A percentile compares a stretch with the other conserved stretches of the same genome.
phyloP scores from a whole-genome alignment of 352 stramenopile species.

The Globisporangium mamillatum region DNA sequence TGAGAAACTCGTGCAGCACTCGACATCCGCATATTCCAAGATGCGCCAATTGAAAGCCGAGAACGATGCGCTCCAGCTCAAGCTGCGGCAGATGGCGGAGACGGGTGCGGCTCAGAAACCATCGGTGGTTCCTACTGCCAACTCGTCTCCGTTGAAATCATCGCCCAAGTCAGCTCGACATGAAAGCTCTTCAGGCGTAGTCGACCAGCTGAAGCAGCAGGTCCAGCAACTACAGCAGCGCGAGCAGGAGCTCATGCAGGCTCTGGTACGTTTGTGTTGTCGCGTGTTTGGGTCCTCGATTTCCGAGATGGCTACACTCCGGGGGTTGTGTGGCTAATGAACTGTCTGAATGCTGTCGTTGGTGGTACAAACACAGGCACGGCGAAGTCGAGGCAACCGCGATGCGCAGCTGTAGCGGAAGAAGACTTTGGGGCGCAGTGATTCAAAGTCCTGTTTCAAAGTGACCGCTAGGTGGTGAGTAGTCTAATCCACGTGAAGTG shows the following conservation, averaged over 20 bases:
- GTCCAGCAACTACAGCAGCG: constrained; percentile 68
- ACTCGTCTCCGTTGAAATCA: neutral
- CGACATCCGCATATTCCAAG: constrained; percentile 24
- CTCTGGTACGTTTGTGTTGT: constrained; percentile 42
- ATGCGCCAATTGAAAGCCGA: constrained; percentile 39
- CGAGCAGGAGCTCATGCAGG: constrained; percentile 84
- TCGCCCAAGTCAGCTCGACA: constrained; percentile 13
- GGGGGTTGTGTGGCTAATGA: neutral
- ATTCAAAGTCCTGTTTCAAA: neutral
- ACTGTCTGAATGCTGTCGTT: too few species aligned
- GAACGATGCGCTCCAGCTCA: constrained; percentile 41
- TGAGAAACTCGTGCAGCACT: constrained; percentile 39
- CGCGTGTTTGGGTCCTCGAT: neutral
- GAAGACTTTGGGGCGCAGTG: neutral
- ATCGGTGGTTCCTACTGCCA: neutral
- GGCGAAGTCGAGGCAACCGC: constrained; percentile 50
- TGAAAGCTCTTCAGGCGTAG: constrained; percentile 1
- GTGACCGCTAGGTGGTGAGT: neutral
- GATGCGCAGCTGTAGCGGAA: constrained; percentile 19
- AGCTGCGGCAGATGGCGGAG: constrained; percentile 9
- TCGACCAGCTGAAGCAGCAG: constrained; percentile 47
- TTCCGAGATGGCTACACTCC: constrained; percentile 4
- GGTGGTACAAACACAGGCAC: constrained; percentile 23
- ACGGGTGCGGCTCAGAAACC: constrained; percentile 8
- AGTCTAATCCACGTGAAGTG: neutral